A percentile compares a stretch with the other conserved stretches of the same genome.
Evolutionary conservation across 257 asterid species (phyloP).

Genomic region (Jacaranda mimosifolia): DNA sequence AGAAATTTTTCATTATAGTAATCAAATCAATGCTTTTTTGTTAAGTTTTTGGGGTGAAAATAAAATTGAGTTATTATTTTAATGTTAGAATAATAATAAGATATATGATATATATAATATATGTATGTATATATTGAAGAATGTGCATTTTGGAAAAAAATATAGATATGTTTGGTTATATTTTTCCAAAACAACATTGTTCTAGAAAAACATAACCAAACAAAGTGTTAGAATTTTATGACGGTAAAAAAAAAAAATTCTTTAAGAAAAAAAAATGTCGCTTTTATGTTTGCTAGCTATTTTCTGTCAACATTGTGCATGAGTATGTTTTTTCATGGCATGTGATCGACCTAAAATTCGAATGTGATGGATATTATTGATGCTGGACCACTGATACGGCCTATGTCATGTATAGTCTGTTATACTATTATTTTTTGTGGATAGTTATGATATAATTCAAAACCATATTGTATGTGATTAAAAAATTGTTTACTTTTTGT

Average conservation of each 20-base stretch:
- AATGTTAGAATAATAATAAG: too few relatives aligned
- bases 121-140: too few relatives aligned
- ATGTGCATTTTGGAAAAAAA: too few relatives aligned
- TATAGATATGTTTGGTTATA: too few relatives aligned
- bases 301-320: not conserved
- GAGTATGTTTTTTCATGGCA: constrained; percentile 27
- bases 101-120: too few relatives aligned
- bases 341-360: constrained; percentile 39
- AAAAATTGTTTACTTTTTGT: too few relatives aligned
- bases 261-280: not conserved
- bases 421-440: not conserved
- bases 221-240: not conserved
- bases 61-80: too few relatives aligned
- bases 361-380: constrained; percentile 31
- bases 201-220: too few relatives aligned
- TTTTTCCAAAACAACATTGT: too few relatives aligned
- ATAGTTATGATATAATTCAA: not conserved
- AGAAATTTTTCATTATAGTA: too few relatives aligned
- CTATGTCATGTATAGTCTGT: not conserved
- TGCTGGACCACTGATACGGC: constrained; percentile 27
- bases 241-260: not conserved
- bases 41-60: too few relatives aligned
- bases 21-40: too few relatives aligned
- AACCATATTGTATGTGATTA: not conserved
- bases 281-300: constrained; percentile 25